Evolutionary conservation across 2,329 filamentous ascomycete genomes (phyloP).

Genomic region (Cladosporium cucumerinum): DNA sequence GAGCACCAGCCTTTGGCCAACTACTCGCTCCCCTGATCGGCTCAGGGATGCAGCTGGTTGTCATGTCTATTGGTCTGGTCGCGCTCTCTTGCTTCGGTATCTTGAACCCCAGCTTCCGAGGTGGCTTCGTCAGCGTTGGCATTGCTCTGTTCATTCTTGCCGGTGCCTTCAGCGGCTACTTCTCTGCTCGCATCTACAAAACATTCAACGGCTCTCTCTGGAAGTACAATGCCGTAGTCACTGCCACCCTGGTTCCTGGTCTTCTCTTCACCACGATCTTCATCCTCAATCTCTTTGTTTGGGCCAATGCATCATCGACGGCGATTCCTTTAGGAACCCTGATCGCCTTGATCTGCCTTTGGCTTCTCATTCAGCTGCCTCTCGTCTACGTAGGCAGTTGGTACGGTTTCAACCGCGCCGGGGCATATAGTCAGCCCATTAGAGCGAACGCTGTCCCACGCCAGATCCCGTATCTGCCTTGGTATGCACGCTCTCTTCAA

Average conservation of each 20-base stretch:
- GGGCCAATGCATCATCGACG: conserved; percentile 84
- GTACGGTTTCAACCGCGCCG: conserved; percentile 66
- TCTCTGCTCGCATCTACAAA: conserved; percentile 77
- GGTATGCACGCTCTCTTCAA: conserved; percentile 66
- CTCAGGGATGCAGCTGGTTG: conserved; percentile 81
- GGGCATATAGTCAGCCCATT: conserved; percentile 76
- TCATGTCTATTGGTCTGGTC: conserved; percentile 68
- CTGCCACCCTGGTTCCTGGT: conserved; percentile 74
- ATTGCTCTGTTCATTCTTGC: conserved; percentile 80
- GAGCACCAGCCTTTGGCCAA: conserved; percentile 65
- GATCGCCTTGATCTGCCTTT: conserved; percentile 67
- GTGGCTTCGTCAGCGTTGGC: conserved; percentile 81
- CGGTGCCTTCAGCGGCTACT: conserved; percentile 81
- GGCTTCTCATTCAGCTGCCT: conserved; percentile 82
- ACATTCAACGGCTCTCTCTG: conserved; percentile 75
- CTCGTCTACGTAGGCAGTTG: conserved; percentile 78
- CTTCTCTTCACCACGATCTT: conserved; percentile 72
- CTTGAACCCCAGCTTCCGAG: conserved; percentile 83
- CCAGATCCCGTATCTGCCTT: conserved; percentile 70
- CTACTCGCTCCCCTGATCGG: conserved; percentile 77
- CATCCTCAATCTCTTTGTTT: conserved; percentile 82
- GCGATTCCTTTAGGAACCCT: conserved; percentile 81
- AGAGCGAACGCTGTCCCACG: conserved; percentile 69
- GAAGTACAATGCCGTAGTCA: conserved; percentile 69
- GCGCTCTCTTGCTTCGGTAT: conserved; percentile 65